Evolutionary conservation across 306 rosid species (phyloP), one percentile per base, ranked within the genome.

Genomic region (Trifolium dubium): DNA sequence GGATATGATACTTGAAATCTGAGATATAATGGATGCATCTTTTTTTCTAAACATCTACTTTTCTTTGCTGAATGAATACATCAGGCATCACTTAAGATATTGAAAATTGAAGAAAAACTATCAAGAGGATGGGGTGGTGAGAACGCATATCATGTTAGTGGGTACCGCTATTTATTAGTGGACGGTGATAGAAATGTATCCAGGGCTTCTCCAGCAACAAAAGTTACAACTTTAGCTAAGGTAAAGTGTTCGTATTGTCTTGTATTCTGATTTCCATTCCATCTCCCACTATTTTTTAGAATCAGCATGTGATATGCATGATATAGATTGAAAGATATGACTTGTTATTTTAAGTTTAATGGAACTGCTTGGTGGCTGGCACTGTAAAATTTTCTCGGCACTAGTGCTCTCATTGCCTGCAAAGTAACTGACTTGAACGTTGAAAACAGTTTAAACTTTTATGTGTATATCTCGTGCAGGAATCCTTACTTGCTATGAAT

Each of bases 81-180:
- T 59, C 87, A 94, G 99, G 96, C 92, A 37, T 87, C 92, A 72
- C 83, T 78, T 31, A 88, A 92, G 85, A 86, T 94, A 80, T 66
- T 86, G 77, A 92, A 86, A 90, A 90, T 94, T 75, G 99, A 92
- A 83, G 99, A 94, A 85, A 94, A 90, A 71, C 82, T 94, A 73
- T 92, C 98, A 10, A 94, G 90, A 87, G 99, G 99, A 80, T 94
- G 99, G 99, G 96, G 86, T 40, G 99, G 99, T 77, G 97, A 94
- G 81, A 94, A 90, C 81, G 99, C 96, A 15, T 92, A 94, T 83
- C 99, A 94, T 78, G 99, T 94, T 35, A 32, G 86, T 35, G 98
- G 96, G 17, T 92, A 94, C 82, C 98, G 99, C 34, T 94, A 94
- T 89, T 82, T 94, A 81, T 83, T 94, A 46, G 86, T 87, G 78